Evolutionary conservation across 306 rosid genomes (phyloP).

Genomic region (Quercus bicolor): DNA sequence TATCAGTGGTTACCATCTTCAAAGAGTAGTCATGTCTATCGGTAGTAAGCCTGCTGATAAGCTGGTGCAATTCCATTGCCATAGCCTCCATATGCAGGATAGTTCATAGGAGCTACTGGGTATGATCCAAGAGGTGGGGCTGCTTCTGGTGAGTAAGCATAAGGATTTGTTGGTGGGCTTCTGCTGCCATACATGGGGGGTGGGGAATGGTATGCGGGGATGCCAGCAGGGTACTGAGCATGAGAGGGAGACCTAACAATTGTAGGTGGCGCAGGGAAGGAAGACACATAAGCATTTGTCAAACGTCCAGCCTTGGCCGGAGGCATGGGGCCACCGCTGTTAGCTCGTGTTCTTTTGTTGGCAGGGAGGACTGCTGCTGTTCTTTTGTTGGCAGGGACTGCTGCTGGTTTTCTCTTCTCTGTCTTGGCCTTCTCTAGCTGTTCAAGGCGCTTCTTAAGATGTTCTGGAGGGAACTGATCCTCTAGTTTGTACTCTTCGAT

Average conservation of each 20-base stretch:
- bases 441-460: conserved; percentile 92
- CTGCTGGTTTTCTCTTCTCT: conserved; percentile 80
- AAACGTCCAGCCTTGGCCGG: conserved; percentile 99
- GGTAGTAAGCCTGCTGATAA: conserved; percentile 99
- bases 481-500: conserved; percentile 96
- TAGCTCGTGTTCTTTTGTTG: conserved; percentile 90
- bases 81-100: conserved; percentile 84
- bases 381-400: conserved; percentile 93
- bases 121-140: conserved; percentile 75
- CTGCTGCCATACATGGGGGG: conserved; percentile 95
- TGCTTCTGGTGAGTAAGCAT: conserved; percentile 83
- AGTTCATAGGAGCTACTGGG: conserved; percentile 76
- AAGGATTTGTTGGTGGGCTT: conserved; percentile 80
- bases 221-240: conserved; percentile 83
- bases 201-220: conserved; percentile 90
- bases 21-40: conserved; percentile 69
- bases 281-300: conserved; percentile 92
- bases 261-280: conserved; percentile 88
- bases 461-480: conserved; percentile 79
- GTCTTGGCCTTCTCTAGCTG: conserved; percentile 92
- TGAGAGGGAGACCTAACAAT: conserved; percentile 91
- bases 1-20: conserved; percentile 99
- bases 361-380: conserved; percentile 90
- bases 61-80: conserved; percentile 87
- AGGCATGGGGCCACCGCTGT: conserved; percentile 96